Percentiles rank a stretch among this genome's conserved stretches.
Conservation (phyloP, 2,329 filamentous ascomycete species). For the Lasiodiplodia sp. region DNA sequence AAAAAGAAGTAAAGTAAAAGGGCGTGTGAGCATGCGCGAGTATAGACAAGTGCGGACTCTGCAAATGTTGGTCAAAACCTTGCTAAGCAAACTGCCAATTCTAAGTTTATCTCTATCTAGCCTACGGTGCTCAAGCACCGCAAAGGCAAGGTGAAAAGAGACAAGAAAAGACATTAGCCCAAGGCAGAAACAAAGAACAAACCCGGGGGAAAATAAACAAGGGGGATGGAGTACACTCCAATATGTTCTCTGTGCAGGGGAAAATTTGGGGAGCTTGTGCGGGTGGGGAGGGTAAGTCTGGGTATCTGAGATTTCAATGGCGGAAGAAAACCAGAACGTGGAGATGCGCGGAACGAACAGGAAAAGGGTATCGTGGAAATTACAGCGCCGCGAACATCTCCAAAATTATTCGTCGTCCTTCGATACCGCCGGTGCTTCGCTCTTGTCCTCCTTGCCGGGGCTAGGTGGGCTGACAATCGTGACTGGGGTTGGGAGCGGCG, state of each 20-base stretch:
- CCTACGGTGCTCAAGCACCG: constrained; percentile 2
- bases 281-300: constrained; percentile 1
- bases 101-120: constrained; percentile 24
- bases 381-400: not conserved
- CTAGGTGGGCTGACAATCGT: constrained; percentile 49
- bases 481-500: constrained; percentile 39
- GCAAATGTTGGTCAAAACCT: not conserved
- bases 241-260: not conserved
- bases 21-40: not conserved
- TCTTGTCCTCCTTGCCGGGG: constrained; percentile 33
- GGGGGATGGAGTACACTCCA: not conserved
- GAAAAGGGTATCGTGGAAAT: constrained; percentile 19
- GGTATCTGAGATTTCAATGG: constrained; percentile 22
- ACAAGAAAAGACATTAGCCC: constrained; percentile 17
- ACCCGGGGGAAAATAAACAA: constrained; percentile 5
- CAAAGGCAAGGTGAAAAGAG: not conserved
- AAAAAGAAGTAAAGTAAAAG: not conserved
- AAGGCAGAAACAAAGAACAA: constrained; percentile 13
- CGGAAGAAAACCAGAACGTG: not conserved
- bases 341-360: not conserved
- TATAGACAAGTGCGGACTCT: not conserved
- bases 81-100: constrained; percentile 19
- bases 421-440: not conserved
- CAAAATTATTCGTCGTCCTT: constrained; percentile 16
- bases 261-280: constrained; percentile 2